Conservation (phyloP, 2,329 filamentous ascomycete species). For the Diaporthe sp. region DNA sequence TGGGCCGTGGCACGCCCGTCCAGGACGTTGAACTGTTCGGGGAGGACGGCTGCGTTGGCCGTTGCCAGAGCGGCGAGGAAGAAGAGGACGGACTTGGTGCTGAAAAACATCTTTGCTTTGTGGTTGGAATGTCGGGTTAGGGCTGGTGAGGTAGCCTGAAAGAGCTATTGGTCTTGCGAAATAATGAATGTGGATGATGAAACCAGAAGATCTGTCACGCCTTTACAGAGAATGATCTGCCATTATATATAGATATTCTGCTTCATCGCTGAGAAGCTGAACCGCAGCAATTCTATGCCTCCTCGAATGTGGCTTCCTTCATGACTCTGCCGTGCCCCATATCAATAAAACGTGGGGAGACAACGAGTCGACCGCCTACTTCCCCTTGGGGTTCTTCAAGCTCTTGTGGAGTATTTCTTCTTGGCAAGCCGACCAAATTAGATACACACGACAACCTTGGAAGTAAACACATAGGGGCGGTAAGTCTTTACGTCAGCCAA, state of each 20-base stretch:
- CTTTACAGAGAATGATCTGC: not conserved
- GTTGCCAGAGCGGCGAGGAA: conserved; percentile 10
- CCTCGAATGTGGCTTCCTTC: conserved; percentile 11
- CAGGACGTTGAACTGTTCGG: not conserved
- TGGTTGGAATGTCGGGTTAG: not conserved
- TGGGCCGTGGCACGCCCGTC: not conserved
- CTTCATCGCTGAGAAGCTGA: not conserved
- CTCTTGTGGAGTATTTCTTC: not conserved
- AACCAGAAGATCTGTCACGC: not conserved
- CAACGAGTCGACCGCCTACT: conserved; percentile 7
- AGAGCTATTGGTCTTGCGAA: not conserved
- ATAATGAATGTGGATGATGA: conserved; percentile 3
- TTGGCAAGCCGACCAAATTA: not conserved
- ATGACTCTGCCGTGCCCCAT: conserved; percentile 15
- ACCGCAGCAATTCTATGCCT: not conserved
- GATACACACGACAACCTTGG: not conserved
- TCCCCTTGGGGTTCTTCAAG: not conserved
- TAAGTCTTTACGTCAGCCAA: not conserved
- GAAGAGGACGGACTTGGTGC: conserved; percentile 13
- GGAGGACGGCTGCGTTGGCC: conserved; percentile 6
- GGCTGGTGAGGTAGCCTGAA: not conserved
- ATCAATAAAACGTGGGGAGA: conserved; percentile 2
- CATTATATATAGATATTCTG: conserved; percentile 3
- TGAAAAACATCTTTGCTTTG: conserved; percentile 14
- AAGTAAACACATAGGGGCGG: not conserved